phyloP scores from a whole-genome alignment of 495 filamentous ascomycete genomes.

The Oidiodendron maius region DNA sequence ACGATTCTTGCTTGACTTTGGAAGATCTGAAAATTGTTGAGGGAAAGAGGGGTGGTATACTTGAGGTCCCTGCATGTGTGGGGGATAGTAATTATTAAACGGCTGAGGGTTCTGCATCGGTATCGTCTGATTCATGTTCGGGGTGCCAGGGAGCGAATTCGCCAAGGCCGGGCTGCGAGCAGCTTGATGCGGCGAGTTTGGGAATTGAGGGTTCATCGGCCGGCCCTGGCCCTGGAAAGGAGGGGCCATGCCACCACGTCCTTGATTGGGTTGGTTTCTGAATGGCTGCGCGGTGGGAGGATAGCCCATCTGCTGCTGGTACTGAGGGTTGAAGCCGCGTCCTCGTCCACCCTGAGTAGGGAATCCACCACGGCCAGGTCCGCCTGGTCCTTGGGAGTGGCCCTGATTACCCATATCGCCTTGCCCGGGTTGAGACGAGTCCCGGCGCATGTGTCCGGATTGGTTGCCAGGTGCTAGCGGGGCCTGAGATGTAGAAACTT shows the following conservation, averaged over 20 bases:
- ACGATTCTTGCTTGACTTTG: constrained; percentile 21
- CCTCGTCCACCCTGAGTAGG: constrained; percentile 55
- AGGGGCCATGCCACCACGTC: constrained; percentile 60
- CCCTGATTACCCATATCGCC: constrained; percentile 71
- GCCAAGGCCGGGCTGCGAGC: constrained; percentile 68
- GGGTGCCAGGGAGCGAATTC: constrained; percentile 61
- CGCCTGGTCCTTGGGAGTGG: constrained; percentile 42
- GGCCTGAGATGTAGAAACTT: constrained; percentile 53
- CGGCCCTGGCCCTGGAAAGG: constrained; percentile 58
- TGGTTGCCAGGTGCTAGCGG: constrained; percentile 43
- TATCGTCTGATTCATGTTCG: constrained; percentile 57
- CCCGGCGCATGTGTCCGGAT: constrained; percentile 67
- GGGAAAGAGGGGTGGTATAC: constrained; percentile 59
- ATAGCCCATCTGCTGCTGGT: constrained; percentile 59
- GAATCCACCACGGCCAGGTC: constrained; percentile 44
- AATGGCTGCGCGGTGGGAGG: constrained; percentile 48
- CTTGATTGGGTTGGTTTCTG: constrained; percentile 53
- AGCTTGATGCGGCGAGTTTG: constrained; percentile 61
- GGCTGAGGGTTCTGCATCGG: constrained; percentile 48
- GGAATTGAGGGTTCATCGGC: constrained; percentile 44
- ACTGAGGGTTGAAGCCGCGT: constrained; percentile 55
- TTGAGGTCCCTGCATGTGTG: constrained; percentile 55
- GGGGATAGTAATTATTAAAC: constrained; percentile 52
- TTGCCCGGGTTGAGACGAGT: constrained; percentile 75
- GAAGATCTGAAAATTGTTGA: constrained; percentile 22